A percentile compares a stretch with the other conserved stretches of the same genome.
Evolutionary conservation across 305 asterid species (phyloP).

Genomic region (Vinca major): DNA sequence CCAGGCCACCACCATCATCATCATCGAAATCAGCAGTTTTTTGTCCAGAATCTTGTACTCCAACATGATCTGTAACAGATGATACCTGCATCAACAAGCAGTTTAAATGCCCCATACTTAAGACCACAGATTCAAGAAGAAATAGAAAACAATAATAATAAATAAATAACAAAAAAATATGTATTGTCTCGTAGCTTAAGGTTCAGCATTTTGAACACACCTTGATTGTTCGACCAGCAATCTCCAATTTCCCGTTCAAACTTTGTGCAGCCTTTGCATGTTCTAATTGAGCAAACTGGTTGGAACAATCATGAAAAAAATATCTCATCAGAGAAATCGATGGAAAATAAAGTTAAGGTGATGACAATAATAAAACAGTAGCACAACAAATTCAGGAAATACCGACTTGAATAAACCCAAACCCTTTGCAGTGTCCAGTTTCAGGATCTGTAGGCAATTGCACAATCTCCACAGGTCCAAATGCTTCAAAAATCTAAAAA

Average conservation of each 20-base stretch:
- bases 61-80: conserved; percentile 81
- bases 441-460: conserved; percentile 97
- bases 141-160: background rate
- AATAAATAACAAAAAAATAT: background rate
- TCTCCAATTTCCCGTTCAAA: conserved; percentile 84
- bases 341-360: conserved; percentile 1
- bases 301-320: conserved; percentile 1
- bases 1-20: conserved; percentile 98
- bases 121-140: background rate
- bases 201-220: conserved; percentile 22
- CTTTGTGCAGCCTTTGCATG: conserved; percentile 96
- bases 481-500: conserved; percentile 83
- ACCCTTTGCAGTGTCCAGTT: conserved; percentile 98
- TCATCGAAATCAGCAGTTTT: conserved; percentile 98
- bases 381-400: conserved; percentile 18
- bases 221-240: conserved; percentile 95
- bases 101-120: background rate
- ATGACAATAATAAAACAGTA: background rate
- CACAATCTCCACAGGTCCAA: conserved; percentile 96
- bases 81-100: conserved; percentile 55
- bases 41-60: conserved; percentile 73
- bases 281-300: conserved; percentile 74
- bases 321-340: background rate
- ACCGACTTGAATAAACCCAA: conserved; percentile 96
- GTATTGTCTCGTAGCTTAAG: background rate